phyloP scores from a whole-genome alignment of 2,329 filamentous ascomycete species.

The Lachnum nothofagi region DNA sequence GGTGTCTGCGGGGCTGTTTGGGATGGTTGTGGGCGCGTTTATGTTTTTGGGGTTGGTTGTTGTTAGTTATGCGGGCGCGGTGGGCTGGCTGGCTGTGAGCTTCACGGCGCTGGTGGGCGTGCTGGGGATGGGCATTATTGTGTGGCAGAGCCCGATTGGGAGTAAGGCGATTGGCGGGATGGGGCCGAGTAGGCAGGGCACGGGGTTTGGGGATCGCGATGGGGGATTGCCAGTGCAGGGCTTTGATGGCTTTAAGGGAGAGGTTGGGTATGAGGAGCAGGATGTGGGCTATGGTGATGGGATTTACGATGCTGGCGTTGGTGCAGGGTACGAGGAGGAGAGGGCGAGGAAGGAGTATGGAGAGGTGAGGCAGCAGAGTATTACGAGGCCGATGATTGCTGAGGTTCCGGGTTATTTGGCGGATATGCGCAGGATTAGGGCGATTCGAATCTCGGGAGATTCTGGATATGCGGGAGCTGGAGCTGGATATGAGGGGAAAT shows the following conservation, averaged over 20 bases:
- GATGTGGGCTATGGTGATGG: not conserved
- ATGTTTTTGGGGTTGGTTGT: constrained; percentile 14
- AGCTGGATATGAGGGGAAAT: too few species aligned
- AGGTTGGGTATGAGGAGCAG: not conserved
- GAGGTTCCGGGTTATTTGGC: constrained; percentile 7
- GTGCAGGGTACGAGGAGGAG: not conserved
- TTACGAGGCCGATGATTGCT: constrained; percentile 1
- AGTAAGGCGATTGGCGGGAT: not conserved
- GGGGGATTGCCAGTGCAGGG: not conserved
- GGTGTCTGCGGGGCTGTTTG: constrained; percentile 10
- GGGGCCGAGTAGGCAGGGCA: not conserved
- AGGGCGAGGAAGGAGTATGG: not conserved
- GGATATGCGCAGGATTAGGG: constrained; percentile 9
- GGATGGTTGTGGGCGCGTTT: constrained; percentile 10
- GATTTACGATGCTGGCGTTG: not conserved
- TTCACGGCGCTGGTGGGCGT: constrained; percentile 2
- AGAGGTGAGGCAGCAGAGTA: constrained; percentile 1
- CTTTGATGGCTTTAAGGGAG: not conserved
- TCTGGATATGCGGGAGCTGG: not conserved
- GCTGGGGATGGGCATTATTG: constrained; percentile 5
- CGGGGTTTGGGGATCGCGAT: not conserved
- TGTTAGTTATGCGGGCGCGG: constrained; percentile 8
- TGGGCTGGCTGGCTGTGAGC: constrained; percentile 11
- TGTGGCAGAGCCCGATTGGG: constrained; percentile 13
- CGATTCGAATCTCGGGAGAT: not conserved